phyloP scores from a whole-genome alignment of 228 moss, liverwort and hornwort genomes.

The Sphagnum fallax region DNA sequence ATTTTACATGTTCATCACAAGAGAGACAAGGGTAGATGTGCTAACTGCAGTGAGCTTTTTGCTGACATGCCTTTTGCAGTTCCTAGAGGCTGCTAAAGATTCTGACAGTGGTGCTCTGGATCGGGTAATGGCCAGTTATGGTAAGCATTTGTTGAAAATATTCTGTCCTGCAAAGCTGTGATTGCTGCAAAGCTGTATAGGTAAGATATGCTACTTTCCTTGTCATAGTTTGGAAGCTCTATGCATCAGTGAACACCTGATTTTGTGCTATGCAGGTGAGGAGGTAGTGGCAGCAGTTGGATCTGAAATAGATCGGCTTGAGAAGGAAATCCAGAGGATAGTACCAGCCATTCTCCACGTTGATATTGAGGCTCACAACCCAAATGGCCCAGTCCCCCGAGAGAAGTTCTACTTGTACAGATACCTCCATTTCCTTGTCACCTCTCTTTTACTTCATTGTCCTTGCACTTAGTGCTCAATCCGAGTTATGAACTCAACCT shows the following conservation, averaged over 20 bases:
- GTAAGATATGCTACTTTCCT: not conserved
- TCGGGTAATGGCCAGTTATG: conserved; percentile 86
- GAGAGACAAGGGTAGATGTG: not conserved
- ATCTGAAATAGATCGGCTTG: conserved; percentile 91
- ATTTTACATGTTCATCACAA: no score
- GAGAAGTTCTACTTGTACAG: conserved; percentile 90
- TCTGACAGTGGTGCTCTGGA: conserved; percentile 77
- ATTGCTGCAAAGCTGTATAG: not conserved
- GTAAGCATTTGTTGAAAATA: conserved; percentile 24
- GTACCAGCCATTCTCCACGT: conserved; percentile 97
- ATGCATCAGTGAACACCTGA: not conserved
- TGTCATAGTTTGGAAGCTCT: not conserved
- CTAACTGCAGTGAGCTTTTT: not conserved
- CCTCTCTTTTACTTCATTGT: no score
- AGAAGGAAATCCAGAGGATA: conserved; percentile 87
- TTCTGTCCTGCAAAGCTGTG: not conserved
- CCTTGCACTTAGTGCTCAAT: no score
- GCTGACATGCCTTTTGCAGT: conserved; percentile 31
- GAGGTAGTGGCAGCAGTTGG: conserved; percentile 96
- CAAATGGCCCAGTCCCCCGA: conserved; percentile 87
- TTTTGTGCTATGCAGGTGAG: conserved; percentile 56
- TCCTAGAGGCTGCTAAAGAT: conserved; percentile 76
- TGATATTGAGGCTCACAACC: conserved; percentile 98
- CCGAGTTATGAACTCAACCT: no score
- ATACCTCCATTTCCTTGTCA: conserved; percentile 10